Evolutionary conservation across 257 asterid genomes (phyloP).

Genomic region (Verbascum thapsus): DNA sequence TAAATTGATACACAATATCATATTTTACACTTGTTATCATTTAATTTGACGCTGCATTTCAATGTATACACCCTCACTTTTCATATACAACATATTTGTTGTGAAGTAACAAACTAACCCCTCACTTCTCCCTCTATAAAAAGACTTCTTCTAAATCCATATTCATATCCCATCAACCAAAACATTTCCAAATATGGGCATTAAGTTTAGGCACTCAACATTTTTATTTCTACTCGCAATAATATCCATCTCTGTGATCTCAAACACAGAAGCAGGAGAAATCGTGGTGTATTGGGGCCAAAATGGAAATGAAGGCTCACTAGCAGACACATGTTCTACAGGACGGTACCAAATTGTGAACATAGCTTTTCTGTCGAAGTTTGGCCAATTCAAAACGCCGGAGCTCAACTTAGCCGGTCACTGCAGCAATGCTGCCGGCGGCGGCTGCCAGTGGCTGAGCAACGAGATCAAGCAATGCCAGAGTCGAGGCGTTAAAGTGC

Average conservation of each 20-base stretch:
- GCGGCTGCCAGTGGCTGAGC: slow-evolving; percentile 38
- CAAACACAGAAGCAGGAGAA: slow-evolving; percentile 30
- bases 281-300: slow-evolving; percentile 49
- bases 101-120: too few species aligned
- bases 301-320: slow-evolving; percentile 34
- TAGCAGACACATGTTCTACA: slow-evolving; percentile 40
- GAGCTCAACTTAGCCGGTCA: slow-evolving; percentile 43
- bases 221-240: background rate
- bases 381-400: slow-evolving; percentile 41
- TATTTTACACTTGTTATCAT: too few species aligned
- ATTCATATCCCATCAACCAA: too few species aligned
- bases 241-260: background rate
- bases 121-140: too few species aligned
- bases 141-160: too few species aligned
- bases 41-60: too few species aligned
- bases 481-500: slow-evolving; percentile 37
- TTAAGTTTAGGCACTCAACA: background rate
- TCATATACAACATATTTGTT: too few species aligned
- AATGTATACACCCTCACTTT: too few species aligned
- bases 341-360: slow-evolving; percentile 40
- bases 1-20: too few species aligned
- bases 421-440: slow-evolving; percentile 33
- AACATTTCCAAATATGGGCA: too few species aligned
- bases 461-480: slow-evolving; percentile 40
- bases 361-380: slow-evolving; percentile 42